Evolutionary conservation across 495 filamentous ascomycete species (phyloP).

Genomic region (Lentithecium fluviatile): DNA sequence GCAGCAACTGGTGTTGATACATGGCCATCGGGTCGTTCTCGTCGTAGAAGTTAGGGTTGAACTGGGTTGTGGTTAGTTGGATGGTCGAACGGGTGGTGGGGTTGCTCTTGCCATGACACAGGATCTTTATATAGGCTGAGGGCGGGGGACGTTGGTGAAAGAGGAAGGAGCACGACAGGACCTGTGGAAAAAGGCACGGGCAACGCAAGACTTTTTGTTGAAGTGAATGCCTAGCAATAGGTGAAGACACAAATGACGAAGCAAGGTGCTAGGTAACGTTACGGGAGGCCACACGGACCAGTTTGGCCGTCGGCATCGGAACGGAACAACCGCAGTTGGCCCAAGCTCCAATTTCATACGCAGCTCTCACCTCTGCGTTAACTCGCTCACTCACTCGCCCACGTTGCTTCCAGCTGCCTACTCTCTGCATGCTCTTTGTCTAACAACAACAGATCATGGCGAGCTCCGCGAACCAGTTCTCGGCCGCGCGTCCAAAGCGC

Average conservation of each 20-base stretch:
- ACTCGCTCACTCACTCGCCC: background rate
- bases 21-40: conserved; percentile 44
- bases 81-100: conserved; percentile 1
- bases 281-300: background rate
- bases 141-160: no score
- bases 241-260: background rate
- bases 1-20: conserved; percentile 44
- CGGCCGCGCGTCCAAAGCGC: conserved; percentile 73
- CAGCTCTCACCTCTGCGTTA: no score
- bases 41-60: conserved; percentile 48
- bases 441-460: conserved; percentile 1
- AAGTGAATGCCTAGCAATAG: background rate
- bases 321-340: background rate
- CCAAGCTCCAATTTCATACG: conserved; percentile 3
- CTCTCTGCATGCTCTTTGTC: background rate
- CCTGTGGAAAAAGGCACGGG: no score
- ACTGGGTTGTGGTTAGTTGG: conserved; percentile 40
- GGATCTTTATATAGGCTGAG: no score
- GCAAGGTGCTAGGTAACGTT: conserved; percentile 2
- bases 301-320: background rate
- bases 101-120: conserved; percentile 17
- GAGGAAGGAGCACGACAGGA: no score
- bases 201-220: no score
- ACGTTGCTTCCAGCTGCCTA: no score
- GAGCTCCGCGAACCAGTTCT: conserved; percentile 12